phyloP scores from a whole-genome alignment of 2,329 filamentous ascomycete genomes.

The Sclerotinia sclerotiorum region DNA sequence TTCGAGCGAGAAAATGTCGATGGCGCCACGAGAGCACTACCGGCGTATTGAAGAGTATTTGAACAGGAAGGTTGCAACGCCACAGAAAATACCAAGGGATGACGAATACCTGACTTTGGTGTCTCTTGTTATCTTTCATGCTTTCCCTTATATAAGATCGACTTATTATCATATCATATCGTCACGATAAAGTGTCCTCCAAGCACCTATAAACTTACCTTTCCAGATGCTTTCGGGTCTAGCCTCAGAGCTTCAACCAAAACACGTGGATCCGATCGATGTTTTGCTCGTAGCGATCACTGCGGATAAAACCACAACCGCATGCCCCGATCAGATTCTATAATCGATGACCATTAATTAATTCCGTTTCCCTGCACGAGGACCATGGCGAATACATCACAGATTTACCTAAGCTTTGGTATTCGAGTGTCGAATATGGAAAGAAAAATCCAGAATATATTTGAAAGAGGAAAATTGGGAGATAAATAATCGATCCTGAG shows the following conservation, averaged over 20 bases:
- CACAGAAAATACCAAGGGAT: slow-evolving; percentile 53
- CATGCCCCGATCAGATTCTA: background rate
- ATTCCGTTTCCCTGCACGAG: background rate
- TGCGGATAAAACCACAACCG: background rate
- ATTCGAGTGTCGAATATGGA: slow-evolving; percentile 21
- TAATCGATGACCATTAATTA: background rate
- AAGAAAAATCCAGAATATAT: slow-evolving; percentile 25
- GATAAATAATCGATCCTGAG: too few relatives aligned
- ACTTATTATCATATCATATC: background rate
- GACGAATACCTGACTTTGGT: slow-evolving; percentile 54
- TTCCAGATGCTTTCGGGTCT: background rate
- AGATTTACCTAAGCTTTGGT: background rate
- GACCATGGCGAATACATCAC: background rate
- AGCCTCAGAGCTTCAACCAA: background rate
- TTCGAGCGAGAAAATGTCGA: slow-evolving; percentile 40
- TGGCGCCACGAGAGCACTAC: slow-evolving; percentile 44
- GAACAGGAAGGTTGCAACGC: slow-evolving; percentile 51
- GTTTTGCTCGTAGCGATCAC: background rate
- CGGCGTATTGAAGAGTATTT: slow-evolving; percentile 58
- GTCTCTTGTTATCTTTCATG: background rate
- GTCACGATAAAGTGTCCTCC: background rate
- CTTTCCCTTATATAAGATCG: too few relatives aligned
- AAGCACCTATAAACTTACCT: background rate
- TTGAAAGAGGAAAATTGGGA: slow-evolving; percentile 22
- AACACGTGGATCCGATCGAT: background rate